A percentile compares a stretch with the other conserved stretches of the same genome.
Evolutionary conservation across 352 stramenopile genomes (phyloP).

Genomic region (Phytophthora ohioensis): DNA sequence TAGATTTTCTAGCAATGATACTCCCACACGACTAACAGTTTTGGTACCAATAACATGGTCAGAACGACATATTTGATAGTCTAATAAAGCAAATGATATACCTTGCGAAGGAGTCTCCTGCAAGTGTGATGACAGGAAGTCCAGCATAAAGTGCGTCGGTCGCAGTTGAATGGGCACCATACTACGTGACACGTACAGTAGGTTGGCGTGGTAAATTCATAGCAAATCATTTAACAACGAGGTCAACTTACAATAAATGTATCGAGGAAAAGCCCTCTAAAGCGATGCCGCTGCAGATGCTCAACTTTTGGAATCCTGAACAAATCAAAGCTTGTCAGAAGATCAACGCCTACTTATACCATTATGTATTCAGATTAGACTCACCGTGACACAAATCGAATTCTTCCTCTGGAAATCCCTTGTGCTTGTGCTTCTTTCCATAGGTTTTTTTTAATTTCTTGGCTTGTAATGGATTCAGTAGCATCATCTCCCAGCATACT

Average conservation of each 20-base stretch:
- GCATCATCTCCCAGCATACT: not conserved
- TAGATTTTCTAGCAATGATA: conserved; percentile 58
- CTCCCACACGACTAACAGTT: conserved; percentile 51
- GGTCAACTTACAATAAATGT: conserved; percentile 74
- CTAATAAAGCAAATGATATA: conserved; percentile 8
- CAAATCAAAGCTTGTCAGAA: conserved; percentile 4
- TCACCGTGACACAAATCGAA: conserved; percentile 69
- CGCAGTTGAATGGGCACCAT: conserved; percentile 94
- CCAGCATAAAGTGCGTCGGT: conserved; percentile 88
- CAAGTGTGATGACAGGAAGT: conserved; percentile 90
- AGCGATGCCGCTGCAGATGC: conserved; percentile 79
- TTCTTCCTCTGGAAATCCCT: conserved; percentile 53
- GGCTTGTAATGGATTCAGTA: conserved; percentile 41
- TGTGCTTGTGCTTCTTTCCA: conserved; percentile 53
- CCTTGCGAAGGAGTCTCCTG: conserved; percentile 68
- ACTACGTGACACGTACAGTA: conserved; percentile 45
- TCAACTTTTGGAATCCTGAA: conserved; percentile 67
- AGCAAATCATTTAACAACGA: not conserved
- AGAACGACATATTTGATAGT: not conserved
- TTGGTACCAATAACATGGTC: not conserved
- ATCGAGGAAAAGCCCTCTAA: conserved; percentile 92
- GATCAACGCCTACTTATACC: not conserved
- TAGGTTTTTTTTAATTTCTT: conserved; percentile 61
- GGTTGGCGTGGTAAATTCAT: not conserved
- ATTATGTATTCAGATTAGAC: not conserved